Conservation (phyloP, 2,329 filamentous ascomycete genomes). For the Cercospora citrullina region DNA sequence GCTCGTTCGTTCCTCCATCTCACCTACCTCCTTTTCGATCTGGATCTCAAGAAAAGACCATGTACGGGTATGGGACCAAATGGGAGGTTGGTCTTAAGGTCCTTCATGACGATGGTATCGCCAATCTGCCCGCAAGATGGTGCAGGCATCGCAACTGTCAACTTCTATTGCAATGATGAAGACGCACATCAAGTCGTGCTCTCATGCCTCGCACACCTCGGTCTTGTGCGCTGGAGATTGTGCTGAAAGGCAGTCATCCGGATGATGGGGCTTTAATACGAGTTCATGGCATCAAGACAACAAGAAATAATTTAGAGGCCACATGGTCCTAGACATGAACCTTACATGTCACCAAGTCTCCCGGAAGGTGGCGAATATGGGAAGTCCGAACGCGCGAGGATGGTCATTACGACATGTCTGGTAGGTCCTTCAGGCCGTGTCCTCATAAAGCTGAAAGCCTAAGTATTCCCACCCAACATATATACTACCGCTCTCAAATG, state of each 20-base stretch:
- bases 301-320: neutral
- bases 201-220: too few relatives aligned
- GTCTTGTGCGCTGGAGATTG: too few relatives aligned
- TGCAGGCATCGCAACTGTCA: neutral
- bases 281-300: neutral
- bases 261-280: too few relatives aligned
- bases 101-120: neutral
- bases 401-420: neutral
- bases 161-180: neutral
- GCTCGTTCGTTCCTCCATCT: neutral
- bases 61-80: neutral
- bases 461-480: neutral
- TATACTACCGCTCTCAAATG: neutral
- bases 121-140: too few relatives aligned
- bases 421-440: neutral
- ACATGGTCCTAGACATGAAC: neutral
- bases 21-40: neutral
- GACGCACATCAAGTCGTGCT: neutral
- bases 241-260: too few relatives aligned
- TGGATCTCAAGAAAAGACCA: neutral
- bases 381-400: neutral
- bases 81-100: neutral
- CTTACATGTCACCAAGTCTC: neutral
- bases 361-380: too few relatives aligned
- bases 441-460: neutral